phyloP scores from a whole-genome alignment of 2,329 filamentous ascomycete genomes.

The Xylaria sp. region DNA sequence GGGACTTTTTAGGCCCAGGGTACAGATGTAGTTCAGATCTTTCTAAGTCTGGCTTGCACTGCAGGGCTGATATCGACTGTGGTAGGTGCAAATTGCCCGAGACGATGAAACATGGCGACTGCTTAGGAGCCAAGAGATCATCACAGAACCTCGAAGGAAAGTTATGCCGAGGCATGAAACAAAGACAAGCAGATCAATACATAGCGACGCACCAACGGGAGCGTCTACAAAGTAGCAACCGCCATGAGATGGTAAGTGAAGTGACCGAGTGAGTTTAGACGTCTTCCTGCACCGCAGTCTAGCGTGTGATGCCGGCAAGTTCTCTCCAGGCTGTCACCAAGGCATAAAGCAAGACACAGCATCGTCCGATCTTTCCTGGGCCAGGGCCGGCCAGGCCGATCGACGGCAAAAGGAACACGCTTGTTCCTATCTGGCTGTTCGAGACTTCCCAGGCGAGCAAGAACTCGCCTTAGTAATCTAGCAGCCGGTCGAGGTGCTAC shows the following conservation, averaged over 20 bases:
- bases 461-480: not conserved
- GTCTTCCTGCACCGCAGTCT: not conserved
- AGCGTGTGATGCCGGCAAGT: not conserved
- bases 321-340: not conserved
- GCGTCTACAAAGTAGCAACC: not conserved
- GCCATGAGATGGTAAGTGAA: not conserved
- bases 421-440: not conserved
- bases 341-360: not conserved
- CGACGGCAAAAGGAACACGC: not conserved
- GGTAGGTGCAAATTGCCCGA: conserved; percentile 27
- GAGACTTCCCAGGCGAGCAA: not conserved
- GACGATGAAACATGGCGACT: conserved; percentile 27
- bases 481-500: not conserved
- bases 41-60: conserved; percentile 21
- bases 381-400: too few species aligned
- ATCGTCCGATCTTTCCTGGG: too few species aligned
- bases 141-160: conserved; percentile 22
- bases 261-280: not conserved
- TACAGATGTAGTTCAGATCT: conserved; percentile 20
- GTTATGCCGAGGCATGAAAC: conserved; percentile 29
- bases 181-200: conserved; percentile 20
- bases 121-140: conserved; percentile 27
- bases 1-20: conserved; percentile 8
- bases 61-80: conserved; percentile 16
- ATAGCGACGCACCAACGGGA: not conserved